These are phyloP conservation scores for Cornus kousa DNA, from an alignment of 148 eudicot genomes.

Conservation along the genomic window DNA sequence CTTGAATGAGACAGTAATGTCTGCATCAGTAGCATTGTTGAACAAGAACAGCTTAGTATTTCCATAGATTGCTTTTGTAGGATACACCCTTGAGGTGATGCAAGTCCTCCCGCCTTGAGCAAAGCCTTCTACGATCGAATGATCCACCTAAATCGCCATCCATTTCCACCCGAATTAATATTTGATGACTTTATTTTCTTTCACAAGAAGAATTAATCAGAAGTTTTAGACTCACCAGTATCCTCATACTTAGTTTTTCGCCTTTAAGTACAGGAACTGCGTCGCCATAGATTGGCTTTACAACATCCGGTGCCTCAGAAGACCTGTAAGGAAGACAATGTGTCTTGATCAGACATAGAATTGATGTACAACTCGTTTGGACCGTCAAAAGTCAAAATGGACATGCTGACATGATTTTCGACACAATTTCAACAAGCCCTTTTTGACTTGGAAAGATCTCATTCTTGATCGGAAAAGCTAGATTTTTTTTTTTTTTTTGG, in stretches of 20 bases:
- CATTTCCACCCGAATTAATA: neutral
- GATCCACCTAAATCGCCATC: slow-evolving; percentile 46
- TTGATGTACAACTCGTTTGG: too few relatives aligned
- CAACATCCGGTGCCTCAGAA: slow-evolving; percentile 50
- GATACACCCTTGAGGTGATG: slow-evolving; percentile 58
- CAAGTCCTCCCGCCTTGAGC: slow-evolving; percentile 66
- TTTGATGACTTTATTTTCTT: neutral
- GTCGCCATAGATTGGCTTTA: slow-evolving; percentile 42
- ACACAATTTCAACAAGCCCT: too few relatives aligned
- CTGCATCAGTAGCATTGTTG: slow-evolving; percentile 49
- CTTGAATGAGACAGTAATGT: slow-evolving; percentile 43
- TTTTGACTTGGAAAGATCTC: too few relatives aligned
- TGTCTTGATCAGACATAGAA: neutral
- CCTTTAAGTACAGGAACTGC: slow-evolving; percentile 51
- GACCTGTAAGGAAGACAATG: slow-evolving; percentile 34
- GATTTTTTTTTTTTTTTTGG: too few relatives aligned
- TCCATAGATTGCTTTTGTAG: slow-evolving; percentile 51
- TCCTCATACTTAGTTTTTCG: slow-evolving; percentile 52
- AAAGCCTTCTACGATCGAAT: slow-evolving; percentile 60
- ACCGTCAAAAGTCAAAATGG: too few relatives aligned
- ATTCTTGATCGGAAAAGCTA: too few relatives aligned
- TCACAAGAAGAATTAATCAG: neutral
- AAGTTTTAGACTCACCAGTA: slow-evolving; percentile 39
- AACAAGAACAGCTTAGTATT: slow-evolving; percentile 47
- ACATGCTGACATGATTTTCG: too few relatives aligned